Conservation (phyloP, 208 protist genomes). For the Trypanosoma lewisi region DNA sequence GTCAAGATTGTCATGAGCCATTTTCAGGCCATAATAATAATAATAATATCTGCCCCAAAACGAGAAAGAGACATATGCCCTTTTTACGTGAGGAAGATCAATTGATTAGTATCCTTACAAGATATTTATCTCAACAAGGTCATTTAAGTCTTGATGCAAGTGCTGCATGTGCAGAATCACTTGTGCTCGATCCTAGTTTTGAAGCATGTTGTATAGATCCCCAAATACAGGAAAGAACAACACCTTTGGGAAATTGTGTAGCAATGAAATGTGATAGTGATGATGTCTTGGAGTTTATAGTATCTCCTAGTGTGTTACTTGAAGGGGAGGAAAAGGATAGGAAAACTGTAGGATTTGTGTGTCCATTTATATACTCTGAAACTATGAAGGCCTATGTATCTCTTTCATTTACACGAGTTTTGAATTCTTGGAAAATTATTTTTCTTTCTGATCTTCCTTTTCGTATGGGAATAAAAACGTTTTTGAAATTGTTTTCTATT, state of each 20-base stretch:
- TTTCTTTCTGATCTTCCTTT: constrained; percentile 47
- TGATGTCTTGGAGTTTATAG: constrained; percentile 9
- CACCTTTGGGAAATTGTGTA: background rate
- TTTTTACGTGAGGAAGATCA: constrained; percentile 20
- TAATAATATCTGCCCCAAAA: constrained; percentile 9
- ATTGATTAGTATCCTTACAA: constrained; percentile 23
- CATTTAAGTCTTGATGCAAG: background rate
- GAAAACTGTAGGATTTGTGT: constrained; percentile 26
- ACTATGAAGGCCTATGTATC: constrained; percentile 44
- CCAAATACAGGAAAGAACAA: background rate
- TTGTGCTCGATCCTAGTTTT: constrained; percentile 11
- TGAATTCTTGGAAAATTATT: constrained; percentile 30
- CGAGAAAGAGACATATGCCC: constrained; percentile 20
- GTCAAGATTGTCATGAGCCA: constrained; percentile 17
- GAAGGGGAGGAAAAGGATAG: constrained; percentile 24
- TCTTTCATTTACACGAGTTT: constrained; percentile 32
- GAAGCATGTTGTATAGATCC: background rate
- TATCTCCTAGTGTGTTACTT: constrained; percentile 38
- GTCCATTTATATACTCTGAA: constrained; percentile 56
- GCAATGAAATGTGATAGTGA: background rate
- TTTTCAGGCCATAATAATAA: constrained; percentile 13
- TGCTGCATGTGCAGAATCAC: constrained; percentile 5
- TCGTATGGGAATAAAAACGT: background rate
- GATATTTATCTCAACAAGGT: constrained; percentile 14
- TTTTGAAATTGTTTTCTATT: constrained; percentile 18